phyloP scores from a whole-genome alignment of 306 rosid genomes.

The Fragaria ananassa region DNA sequence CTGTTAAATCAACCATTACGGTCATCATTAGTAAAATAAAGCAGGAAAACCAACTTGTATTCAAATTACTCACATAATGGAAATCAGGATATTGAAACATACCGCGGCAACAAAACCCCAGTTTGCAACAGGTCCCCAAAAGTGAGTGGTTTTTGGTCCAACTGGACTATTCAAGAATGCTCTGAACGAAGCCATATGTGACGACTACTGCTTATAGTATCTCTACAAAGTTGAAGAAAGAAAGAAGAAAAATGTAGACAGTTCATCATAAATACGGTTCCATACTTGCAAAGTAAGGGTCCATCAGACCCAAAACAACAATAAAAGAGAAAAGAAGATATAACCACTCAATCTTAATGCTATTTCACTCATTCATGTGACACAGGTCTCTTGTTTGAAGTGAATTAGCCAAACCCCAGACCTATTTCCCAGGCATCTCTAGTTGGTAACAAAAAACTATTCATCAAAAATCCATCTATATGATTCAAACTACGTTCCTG shows the following conservation, averaged over 20 bases:
- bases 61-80: not conserved
- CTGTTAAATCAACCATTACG: slow-evolving; percentile 29
- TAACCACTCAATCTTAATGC: not conserved
- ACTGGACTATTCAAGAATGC: slow-evolving; percentile 87
- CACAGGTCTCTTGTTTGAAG: not conserved
- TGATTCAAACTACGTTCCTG: not conserved
- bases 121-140: slow-evolving; percentile 98
- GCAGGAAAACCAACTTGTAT: not conserved
- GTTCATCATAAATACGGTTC: not conserved
- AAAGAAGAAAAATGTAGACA: not conserved
- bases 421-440: not conserved
- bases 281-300: not conserved
- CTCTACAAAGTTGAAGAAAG: not conserved
- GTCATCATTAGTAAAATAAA: slow-evolving; percentile 1
- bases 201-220: not conserved
- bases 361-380: not conserved
- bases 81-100: slow-evolving; percentile 32
- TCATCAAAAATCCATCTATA: not conserved
- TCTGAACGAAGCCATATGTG: slow-evolving; percentile 65
- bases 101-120: slow-evolving; percentile 98
- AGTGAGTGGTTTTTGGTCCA: slow-evolving; percentile 95
- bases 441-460: not conserved
- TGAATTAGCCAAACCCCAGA: not conserved
- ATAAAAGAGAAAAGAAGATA: not conserved
- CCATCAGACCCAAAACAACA: not conserved